Evolutionary conservation across 495 filamentous ascomycete species (phyloP).

Genomic region (Cercophora newfieldiana): DNA sequence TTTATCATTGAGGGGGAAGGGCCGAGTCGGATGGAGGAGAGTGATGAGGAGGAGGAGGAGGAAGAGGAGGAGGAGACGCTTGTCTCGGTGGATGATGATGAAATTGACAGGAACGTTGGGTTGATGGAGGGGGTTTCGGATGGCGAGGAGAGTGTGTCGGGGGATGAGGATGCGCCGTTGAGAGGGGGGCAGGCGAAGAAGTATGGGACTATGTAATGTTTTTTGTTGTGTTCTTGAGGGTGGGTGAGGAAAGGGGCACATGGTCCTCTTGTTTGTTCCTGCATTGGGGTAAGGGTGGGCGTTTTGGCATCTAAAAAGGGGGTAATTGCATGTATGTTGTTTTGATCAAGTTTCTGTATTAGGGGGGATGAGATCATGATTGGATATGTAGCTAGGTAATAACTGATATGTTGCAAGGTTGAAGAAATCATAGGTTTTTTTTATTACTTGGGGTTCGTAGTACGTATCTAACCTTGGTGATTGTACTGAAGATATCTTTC

Average conservation of each 20-base stretch:
- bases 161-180: slow-evolving; percentile 6
- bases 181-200: not conserved
- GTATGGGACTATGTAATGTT: not conserved
- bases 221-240: not conserved
- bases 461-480: too few species aligned
- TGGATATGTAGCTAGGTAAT: too few species aligned
- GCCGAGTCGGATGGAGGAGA: slow-evolving; percentile 46
- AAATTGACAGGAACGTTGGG: slow-evolving; percentile 13
- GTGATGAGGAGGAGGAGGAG: slow-evolving; percentile 39
- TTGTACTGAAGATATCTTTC: too few species aligned
- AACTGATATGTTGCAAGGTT: too few species aligned
- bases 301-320: not conserved
- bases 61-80: slow-evolving; percentile 26
- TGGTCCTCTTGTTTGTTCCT: not conserved
- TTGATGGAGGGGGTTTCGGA: not conserved
- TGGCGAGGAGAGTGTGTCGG: slow-evolving; percentile 8
- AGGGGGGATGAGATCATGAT: not conserved
- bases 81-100: not conserved
- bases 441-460: too few species aligned
- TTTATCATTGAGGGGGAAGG: slow-evolving; percentile 76
- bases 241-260: not conserved
- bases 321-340: not conserved
- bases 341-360: not conserved
- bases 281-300: not conserved
- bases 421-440: too few species aligned